Evolutionary conservation across 495 filamentous ascomycete genomes (phyloP).

Genomic region (Umbilicaria muhlenbergii): DNA sequence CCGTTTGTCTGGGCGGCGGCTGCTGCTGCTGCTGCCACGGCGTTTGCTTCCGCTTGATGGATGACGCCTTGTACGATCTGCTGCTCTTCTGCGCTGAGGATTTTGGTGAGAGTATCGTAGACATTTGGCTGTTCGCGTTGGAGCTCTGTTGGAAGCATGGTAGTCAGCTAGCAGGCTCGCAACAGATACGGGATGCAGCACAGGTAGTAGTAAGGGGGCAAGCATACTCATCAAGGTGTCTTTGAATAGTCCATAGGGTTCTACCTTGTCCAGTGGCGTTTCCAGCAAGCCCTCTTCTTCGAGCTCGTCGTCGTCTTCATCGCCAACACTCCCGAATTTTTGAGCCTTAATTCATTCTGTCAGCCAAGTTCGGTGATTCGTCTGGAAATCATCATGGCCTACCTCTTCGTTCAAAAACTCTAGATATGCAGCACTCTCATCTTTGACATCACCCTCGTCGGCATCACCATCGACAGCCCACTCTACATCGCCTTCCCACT

Average conservation of each 20-base stretch:
- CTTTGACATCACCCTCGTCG: constrained; percentile 52
- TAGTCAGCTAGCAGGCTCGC: constrained; percentile 5
- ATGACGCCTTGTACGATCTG: constrained; percentile 63
- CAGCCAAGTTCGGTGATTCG: constrained; percentile 1
- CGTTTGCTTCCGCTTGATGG: constrained; percentile 58
- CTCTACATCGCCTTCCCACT: constrained; percentile 45
- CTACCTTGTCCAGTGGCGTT: constrained; percentile 84
- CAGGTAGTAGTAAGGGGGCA: neutral
- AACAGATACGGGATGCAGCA: constrained; percentile 8
- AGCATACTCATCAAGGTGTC: constrained; percentile 64
- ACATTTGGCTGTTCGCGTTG: constrained; percentile 84
- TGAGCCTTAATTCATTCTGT: constrained; percentile 40
- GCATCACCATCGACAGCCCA: constrained; percentile 61
- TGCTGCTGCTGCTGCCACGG: constrained; percentile 14
- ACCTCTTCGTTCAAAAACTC: constrained; percentile 91
- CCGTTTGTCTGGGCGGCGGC: constrained; percentile 13
- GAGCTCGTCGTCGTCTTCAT: constrained; percentile 74
- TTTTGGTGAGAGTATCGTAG: constrained; percentile 64
- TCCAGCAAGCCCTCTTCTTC: constrained; percentile 88
- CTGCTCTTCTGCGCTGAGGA: constrained; percentile 69
- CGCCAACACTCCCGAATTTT: constrained; percentile 57
- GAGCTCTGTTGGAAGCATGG: constrained; percentile 39
- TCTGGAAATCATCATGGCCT: constrained; percentile 13
- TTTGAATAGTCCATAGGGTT: constrained; percentile 82
- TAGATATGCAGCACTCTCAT: constrained; percentile 86